Percentiles rank a stretch among this genome's conserved stretches.
phyloP scores from a whole-genome alignment of 2,329 filamentous ascomycete species.

The Amphichorda felina region DNA sequence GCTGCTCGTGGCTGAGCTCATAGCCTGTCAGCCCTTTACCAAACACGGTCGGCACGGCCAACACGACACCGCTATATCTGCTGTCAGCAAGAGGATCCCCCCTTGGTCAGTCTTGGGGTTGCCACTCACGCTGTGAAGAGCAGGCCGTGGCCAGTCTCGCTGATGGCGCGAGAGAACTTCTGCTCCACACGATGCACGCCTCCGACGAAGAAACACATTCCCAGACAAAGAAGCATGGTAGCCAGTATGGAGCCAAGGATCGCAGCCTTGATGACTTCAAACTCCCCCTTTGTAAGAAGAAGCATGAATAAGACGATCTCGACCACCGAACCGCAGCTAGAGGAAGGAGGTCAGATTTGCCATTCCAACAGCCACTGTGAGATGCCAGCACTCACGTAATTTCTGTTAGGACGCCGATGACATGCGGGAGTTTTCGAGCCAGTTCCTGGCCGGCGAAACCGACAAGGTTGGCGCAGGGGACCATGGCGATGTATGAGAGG shows the following conservation, averaged over 20 bases:
- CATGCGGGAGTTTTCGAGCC: constrained; percentile 66
- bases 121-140: constrained; percentile 68
- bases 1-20: constrained; percentile 16
- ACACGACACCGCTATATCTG: constrained; percentile 18
- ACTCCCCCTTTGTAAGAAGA: constrained; percentile 42
- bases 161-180: constrained; percentile 62
- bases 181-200: constrained; percentile 58
- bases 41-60: constrained; percentile 42
- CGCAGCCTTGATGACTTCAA: constrained; percentile 69
- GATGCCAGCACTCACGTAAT: constrained; percentile 29
- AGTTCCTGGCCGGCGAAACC: constrained; percentile 53
- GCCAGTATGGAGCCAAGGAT: constrained; percentile 76
- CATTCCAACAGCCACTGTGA: background rate
- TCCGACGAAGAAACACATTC: constrained; percentile 68
- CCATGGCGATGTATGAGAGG: constrained; percentile 36
- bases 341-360: constrained; percentile 12
- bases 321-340: constrained; percentile 56
- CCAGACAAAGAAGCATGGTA: constrained; percentile 70
- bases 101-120: too few species aligned
- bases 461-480: constrained; percentile 37
- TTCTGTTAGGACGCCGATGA: constrained; percentile 51
- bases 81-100: background rate
- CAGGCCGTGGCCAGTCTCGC: constrained; percentile 67
- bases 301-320: constrained; percentile 79
- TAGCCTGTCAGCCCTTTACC: constrained; percentile 27